Conservation (phyloP, 176 grass and related monocot genomes). For the Zea mays region Zm-B73-REFERENCE-NAM-5.0 NC_050097.1:218685001-218685500, state of each 20-base stretch:
- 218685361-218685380: background rate
- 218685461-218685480: no score
- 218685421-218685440: no score
- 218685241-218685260: background rate
- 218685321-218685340: background rate
- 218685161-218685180: conserved; percentile 22
- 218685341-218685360: background rate
- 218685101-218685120: no score
- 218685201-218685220: background rate
- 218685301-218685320: background rate
- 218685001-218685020: no score
- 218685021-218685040: no score
- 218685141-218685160: no score
- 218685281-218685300: background rate
- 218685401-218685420: background rate
- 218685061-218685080: no score
- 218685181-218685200: background rate
- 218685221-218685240: background rate
- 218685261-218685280: background rate
- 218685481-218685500: no score
- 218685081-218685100: no score
- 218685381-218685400: background rate
- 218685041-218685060: no score
- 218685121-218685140: no score
- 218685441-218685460: no score